phyloP scores from a whole-genome alignment of 176 grass and related monocot species.

The Phoenix roebelenii region DNA sequence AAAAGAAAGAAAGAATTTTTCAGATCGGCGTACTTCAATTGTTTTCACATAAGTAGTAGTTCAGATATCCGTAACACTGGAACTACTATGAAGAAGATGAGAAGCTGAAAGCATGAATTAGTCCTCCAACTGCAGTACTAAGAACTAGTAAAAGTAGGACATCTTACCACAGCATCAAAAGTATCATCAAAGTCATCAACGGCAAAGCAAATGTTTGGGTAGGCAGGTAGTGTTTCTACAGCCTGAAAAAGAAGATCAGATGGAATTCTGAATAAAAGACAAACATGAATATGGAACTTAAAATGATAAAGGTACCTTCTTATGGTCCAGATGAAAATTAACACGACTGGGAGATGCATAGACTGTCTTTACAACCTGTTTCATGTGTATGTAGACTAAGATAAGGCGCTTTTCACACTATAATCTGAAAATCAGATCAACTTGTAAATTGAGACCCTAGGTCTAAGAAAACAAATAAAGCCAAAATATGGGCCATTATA shows the following conservation, averaged over 20 bases:
- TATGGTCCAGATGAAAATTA: constrained; percentile 91
- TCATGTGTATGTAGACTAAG: neutral
- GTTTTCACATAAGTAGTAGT: too few species aligned
- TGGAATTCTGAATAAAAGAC: neutral
- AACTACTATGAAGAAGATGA: too few species aligned
- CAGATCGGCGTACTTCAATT: too few species aligned
- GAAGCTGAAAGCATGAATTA: too few species aligned
- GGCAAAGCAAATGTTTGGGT: constrained; percentile 89
- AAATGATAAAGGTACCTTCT: constrained; percentile 50
- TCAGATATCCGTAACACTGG: too few species aligned
- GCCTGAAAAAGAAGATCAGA: constrained; percentile 37
- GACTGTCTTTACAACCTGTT: constrained; percentile 90
- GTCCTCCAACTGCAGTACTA: too few species aligned
- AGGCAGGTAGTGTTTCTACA: constrained; percentile 74
- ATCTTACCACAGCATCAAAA: constrained; percentile 94
- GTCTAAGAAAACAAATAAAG: too few species aligned
- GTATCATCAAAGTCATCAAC: constrained; percentile 97
- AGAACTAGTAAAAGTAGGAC: neutral
- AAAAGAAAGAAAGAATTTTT: too few species aligned
- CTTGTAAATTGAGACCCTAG: too few species aligned
- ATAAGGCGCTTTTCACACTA: neutral
- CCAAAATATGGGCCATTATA: too few species aligned
- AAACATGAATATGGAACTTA: neutral
- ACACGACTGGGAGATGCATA: constrained; percentile 95
- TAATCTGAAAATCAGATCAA: too few species aligned